Percentiles rank a stretch among this genome's conserved stretches.
Evolutionary conservation across 192 early-diverging fungal species (phyloP).

Genomic region (Neocallimastix lanati): DNA sequence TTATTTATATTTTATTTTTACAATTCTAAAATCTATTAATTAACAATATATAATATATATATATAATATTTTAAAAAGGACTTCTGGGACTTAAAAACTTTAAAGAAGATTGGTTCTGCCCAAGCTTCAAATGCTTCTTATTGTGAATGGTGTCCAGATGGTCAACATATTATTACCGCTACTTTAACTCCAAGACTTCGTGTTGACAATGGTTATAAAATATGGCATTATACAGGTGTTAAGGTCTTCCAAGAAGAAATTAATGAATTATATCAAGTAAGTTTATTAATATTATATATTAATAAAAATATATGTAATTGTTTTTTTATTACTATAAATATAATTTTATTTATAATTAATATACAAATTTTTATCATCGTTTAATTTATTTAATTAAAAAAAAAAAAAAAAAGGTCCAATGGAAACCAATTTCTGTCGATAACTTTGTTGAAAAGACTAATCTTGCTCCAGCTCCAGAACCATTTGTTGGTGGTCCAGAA

Average conservation of each 20-base stretch:
- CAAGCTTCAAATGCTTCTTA: slow-evolving; percentile 65
- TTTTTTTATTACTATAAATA: too few species aligned
- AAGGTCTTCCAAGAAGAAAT: slow-evolving; percentile 55
- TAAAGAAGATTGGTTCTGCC: slow-evolving; percentile 65
- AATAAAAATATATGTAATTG: too few species aligned
- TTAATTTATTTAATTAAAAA: too few species aligned
- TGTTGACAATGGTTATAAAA: slow-evolving; percentile 91
- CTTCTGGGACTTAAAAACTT: slow-evolving; percentile 76
- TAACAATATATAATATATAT: too few species aligned
- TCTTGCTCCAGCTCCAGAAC: slow-evolving; percentile 48
- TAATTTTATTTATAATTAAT: too few species aligned
- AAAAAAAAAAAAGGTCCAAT: slow-evolving; percentile 13
- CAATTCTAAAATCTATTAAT: too few species aligned
- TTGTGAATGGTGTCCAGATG: slow-evolving; percentile 84
- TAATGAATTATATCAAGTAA: slow-evolving; percentile 74
- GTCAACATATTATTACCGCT: slow-evolving; percentile 78
- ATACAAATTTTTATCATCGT: too few species aligned
- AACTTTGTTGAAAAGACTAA: slow-evolving; percentile 60
- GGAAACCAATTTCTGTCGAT: slow-evolving; percentile 38
- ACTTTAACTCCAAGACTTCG: slow-evolving; percentile 83
- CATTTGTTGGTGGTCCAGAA: neutral
- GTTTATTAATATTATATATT: too few species aligned
- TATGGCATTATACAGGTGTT: slow-evolving; percentile 89
- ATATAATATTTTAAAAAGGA: too few species aligned
- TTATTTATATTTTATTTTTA: neutral